A percentile compares a stretch with the other conserved stretches of the same genome.
Conservation (phyloP, 2,329 filamentous ascomycete genomes). For the Aquanectria penicillioides region DNA sequence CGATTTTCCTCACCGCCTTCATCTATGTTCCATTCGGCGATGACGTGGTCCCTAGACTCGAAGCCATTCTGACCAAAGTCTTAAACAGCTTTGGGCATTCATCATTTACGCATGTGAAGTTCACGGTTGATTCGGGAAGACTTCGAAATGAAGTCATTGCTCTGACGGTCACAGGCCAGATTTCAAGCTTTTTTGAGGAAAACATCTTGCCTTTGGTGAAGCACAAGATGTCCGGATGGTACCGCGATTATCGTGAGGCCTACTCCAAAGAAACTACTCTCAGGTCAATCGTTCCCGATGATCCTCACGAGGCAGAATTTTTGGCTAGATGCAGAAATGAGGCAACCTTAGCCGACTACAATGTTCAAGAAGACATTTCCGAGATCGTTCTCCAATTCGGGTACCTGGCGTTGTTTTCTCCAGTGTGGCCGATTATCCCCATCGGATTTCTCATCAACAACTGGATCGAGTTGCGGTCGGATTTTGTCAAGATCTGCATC, state of each 20-base stretch:
- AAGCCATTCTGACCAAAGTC: slow-evolving; percentile 66
- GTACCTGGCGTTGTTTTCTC: slow-evolving; percentile 77
- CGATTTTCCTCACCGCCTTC: slow-evolving; percentile 80
- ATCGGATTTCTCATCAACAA: slow-evolving; percentile 80
- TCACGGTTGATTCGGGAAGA: slow-evolving; percentile 72
- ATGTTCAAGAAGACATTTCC: slow-evolving; percentile 77
- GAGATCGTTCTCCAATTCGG: slow-evolving; percentile 81
- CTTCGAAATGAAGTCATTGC: slow-evolving; percentile 80
- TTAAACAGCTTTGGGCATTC: slow-evolving; percentile 54
- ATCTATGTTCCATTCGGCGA: slow-evolving; percentile 81
- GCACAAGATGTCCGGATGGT: slow-evolving; percentile 63
- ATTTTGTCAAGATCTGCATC: slow-evolving; percentile 80
- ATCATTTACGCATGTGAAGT: slow-evolving; percentile 64
- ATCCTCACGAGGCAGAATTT: slow-evolving; percentile 71
- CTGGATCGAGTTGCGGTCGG: slow-evolving; percentile 80
- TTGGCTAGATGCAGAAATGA: slow-evolving; percentile 72
- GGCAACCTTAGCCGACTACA: slow-evolving; percentile 73
- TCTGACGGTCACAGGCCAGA: slow-evolving; percentile 76
- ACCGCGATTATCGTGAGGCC: slow-evolving; percentile 48
- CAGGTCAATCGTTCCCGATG: slow-evolving; percentile 62
- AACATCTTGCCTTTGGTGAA: slow-evolving; percentile 76
- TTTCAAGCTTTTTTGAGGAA: slow-evolving; percentile 78
- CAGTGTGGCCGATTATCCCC: slow-evolving; percentile 79
- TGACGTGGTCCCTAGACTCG: slow-evolving; percentile 73
- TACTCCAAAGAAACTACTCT: slow-evolving; percentile 55